Percentiles rank a stretch among this genome's conserved stretches.
phyloP scores from a whole-genome alignment of 2,329 filamentous ascomycete species.

The Ophiocordyceps camponoti-saundersi region DNA sequence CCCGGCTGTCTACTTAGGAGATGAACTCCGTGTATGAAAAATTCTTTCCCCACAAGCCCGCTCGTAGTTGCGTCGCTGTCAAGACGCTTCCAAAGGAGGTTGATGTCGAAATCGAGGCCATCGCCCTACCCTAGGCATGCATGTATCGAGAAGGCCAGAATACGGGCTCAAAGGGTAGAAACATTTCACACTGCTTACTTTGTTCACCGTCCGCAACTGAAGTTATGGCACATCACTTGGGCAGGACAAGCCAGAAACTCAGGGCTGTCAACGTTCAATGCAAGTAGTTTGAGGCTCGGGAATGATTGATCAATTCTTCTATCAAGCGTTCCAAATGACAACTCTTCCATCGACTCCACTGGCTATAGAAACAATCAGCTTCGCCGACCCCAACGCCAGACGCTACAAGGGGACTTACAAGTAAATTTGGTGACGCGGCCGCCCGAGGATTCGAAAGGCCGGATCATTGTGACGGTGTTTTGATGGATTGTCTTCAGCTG shows the following conservation, averaged over 20 bases:
- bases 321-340: conserved; percentile 56
- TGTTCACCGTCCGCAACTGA: neutral
- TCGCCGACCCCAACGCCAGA: conserved; percentile 2
- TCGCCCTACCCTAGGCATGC: conserved; percentile 41
- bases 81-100: conserved; percentile 77
- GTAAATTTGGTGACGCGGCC: conserved; percentile 63
- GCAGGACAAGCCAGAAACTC: neutral
- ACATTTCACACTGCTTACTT: neutral
- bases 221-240: neutral
- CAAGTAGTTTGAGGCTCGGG: neutral
- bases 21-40: conserved; percentile 80
- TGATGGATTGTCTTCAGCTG: conserved; percentile 92
- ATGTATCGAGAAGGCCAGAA: conserved; percentile 12
- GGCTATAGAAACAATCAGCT: conserved; percentile 28
- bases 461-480: conserved; percentile 80
- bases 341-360: conserved; percentile 72
- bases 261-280: too few species aligned
- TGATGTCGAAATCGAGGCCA: conserved; percentile 79
- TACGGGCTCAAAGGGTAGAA: neutral
- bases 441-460: conserved; percentile 52
- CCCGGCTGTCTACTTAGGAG: conserved; percentile 20
- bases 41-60: conserved; percentile 70
- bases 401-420: conserved; percentile 40
- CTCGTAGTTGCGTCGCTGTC: conserved; percentile 79
- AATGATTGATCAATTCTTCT: neutral